phyloP scores from a whole-genome alignment of 208 protist species.

The Vickermania ingenoplastis region DNA sequence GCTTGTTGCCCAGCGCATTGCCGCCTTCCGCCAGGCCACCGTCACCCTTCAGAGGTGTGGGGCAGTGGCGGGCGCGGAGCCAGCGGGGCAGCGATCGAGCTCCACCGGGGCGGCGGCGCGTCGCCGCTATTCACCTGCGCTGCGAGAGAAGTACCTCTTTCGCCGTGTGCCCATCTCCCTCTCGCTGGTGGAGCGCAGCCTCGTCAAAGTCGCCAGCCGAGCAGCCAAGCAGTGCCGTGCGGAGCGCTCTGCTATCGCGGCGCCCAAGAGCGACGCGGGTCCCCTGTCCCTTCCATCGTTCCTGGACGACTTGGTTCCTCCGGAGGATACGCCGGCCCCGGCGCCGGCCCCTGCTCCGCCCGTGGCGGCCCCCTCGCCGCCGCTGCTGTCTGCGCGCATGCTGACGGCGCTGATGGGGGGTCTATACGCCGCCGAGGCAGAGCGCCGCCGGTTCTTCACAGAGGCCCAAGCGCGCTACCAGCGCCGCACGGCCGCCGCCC shows the following conservation, averaged over 20 bases:
- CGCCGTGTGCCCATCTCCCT: conserved; percentile 51
- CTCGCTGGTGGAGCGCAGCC: conserved; percentile 62
- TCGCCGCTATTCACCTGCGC: neutral
- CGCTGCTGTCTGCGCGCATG: neutral
- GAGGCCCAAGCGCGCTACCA: too few species aligned
- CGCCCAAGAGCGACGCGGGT: too few species aligned
- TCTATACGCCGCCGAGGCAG: neutral
- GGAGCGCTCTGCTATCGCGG: too few species aligned
- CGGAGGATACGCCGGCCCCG: too few species aligned
- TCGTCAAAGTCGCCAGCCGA: conserved; percentile 17
- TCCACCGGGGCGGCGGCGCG: neutral
- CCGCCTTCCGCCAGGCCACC: neutral
- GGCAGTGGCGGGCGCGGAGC: neutral
- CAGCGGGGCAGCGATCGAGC: neutral
- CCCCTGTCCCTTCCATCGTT: too few species aligned
- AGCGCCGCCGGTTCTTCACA: neutral
- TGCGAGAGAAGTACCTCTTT: conserved; percentile 44
- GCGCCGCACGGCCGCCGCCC: too few species aligned
- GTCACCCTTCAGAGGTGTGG: neutral
- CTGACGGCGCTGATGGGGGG: neutral
- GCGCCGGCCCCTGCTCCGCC: too few species aligned
- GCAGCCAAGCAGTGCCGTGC: too few species aligned
- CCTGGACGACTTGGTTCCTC: neutral
- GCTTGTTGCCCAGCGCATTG: neutral
- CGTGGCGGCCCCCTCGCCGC: too few species aligned